Base-by-base conservation (phyloP, 306 rosid genomes). In the Begonia masoniana region DNA sequence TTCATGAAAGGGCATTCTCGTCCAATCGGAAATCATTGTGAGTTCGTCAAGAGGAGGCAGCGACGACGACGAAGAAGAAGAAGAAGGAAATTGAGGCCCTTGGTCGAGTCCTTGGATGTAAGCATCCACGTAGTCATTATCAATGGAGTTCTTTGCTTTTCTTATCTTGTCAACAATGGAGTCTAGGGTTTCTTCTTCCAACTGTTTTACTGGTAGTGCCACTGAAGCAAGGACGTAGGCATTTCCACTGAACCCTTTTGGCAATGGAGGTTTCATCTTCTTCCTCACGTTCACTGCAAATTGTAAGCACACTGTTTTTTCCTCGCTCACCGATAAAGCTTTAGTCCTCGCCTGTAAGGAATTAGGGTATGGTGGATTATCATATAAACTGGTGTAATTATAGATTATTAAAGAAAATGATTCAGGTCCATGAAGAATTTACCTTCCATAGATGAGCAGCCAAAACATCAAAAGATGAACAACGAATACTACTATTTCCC, bases 381-480 rank as follows among this genome's bases (percentile, higher is more conserved):
- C 24, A 21, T 21, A 21, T 2, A 21, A 21, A 3, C 24, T 21
- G 24, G 24, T 21, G 24, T 21, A 21, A 21, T 21, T 21, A 21
- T 0, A 21, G 24, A 21, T 21, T 0, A 21, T 21, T 7, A 13
- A 47, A 46, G 5, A 12, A 55, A 6, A 47, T 15, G 50, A 47
- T 47, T 47, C 15, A 13, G n/a, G 23, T 11, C 52, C 4, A 42
- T 9, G 16, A 52, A 47, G 4, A 43, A 13, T 43, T 56, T 71
- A 85, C 95, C 95, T 85, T 82, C 87, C 95, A 85, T 21, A 85
- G 82, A 59, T 74, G 87, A 73, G 92, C 76, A 2, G 92, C 79
- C 52, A 82, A 67, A 54, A 82, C 68, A 72, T 85, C 95, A 61
- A 82, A 85, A 51, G 92, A 79, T 17, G 95, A 85, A 66, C 74